Evolutionary conservation across 1,284 basidiomycete species (phyloP).

Genomic region (Hymenochaete sp.): DNA sequence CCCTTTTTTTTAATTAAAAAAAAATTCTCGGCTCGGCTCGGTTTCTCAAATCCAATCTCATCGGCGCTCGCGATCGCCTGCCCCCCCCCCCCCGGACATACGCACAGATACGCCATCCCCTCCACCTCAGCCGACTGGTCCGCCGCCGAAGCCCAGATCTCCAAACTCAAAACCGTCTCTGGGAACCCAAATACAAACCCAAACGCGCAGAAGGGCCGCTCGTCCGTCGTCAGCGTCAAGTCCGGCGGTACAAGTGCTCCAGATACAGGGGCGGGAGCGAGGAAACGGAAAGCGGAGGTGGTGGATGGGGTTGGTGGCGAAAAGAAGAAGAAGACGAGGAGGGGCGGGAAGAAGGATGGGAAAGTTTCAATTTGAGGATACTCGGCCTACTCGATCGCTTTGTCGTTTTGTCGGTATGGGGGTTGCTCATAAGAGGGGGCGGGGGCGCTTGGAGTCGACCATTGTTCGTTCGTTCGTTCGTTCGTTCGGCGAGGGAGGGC

Average conservation of each 20-base stretch:
- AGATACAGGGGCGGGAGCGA: neutral
- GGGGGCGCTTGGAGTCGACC: no score
- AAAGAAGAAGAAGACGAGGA: neutral
- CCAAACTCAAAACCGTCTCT: conserved; percentile 34
- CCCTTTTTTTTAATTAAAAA: neutral
- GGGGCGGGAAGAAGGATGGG: neutral
- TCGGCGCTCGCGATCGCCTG: neutral
- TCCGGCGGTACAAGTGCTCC: conserved; percentile 24
- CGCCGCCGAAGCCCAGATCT: conserved; percentile 63
- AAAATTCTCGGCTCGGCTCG: neutral
- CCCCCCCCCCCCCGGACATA: neutral
- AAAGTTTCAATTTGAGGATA: no score
- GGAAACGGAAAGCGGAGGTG: neutral
- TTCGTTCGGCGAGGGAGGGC: no score
- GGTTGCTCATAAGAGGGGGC: no score
- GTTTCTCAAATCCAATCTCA: conserved; percentile 2
- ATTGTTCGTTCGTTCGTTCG: no score
- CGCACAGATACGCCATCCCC: conserved; percentile 68
- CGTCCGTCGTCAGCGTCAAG: conserved; percentile 74
- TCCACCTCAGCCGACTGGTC: conserved; percentile 65
- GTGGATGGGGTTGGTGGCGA: neutral
- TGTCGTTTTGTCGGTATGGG: no score
- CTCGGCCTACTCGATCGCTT: no score
- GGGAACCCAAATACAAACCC: conserved; percentile 16
- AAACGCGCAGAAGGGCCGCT: conserved; percentile 33